phyloP scores from a whole-genome alignment of 1,139 yeast species.

The Saccharomyces hybrid region DNA sequence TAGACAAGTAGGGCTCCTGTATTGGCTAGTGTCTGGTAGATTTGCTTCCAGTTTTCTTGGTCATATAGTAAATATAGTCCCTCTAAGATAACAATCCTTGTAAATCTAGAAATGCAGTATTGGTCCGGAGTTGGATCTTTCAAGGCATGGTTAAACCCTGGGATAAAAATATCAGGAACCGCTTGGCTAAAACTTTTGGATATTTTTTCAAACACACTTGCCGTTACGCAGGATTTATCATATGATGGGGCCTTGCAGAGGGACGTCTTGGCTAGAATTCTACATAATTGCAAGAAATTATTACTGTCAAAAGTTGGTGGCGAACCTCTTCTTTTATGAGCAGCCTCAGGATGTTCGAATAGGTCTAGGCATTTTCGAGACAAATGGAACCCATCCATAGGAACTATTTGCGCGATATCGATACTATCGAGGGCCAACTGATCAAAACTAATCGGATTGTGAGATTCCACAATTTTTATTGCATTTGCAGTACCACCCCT shows the following conservation, averaged over 20 bases:
- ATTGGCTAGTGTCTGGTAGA: conserved; percentile 25
- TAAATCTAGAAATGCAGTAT: conserved; percentile 35
- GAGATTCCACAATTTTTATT: conserved; percentile 9
- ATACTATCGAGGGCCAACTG: conserved; percentile 1
- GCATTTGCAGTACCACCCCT: conserved; percentile 32
- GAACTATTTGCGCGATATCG: conserved; percentile 38
- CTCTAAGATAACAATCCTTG: conserved; percentile 49
- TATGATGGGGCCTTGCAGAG: background rate
- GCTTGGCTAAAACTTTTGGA: conserved; percentile 13
- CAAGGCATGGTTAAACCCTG: conserved; percentile 67
- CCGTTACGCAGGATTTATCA: background rate
- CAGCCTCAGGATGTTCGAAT: conserved; percentile 48
- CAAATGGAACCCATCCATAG: conserved; percentile 82
- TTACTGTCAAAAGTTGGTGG: conserved; percentile 74
- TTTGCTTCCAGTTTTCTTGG: conserved; percentile 44
- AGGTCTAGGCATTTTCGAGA: conserved; percentile 46
- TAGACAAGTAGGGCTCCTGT: conserved; percentile 23
- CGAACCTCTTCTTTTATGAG: conserved; percentile 67
- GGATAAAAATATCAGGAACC: conserved; percentile 41
- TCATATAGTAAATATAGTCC: conserved; percentile 53
- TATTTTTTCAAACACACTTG: conserved; percentile 11
- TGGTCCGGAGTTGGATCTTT: conserved; percentile 55
- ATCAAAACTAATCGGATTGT: background rate
- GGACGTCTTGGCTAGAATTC: conserved; percentile 24
- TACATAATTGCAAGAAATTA: conserved; percentile 36